Conservation (phyloP, 148 eudicot species). For the Camellia lanceoleosa region DNA sequence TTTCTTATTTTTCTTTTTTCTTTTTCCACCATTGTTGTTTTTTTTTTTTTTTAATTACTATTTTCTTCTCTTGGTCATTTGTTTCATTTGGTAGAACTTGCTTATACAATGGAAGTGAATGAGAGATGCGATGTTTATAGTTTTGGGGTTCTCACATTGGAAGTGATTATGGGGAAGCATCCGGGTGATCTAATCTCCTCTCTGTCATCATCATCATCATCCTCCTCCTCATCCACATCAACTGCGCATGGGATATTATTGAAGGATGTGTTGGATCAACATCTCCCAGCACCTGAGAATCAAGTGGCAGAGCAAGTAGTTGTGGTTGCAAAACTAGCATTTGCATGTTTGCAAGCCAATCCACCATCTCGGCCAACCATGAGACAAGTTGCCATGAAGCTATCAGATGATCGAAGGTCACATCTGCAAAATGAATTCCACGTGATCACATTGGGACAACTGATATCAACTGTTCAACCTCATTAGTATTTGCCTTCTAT, state of each 20-base stretch:
- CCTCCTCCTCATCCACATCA: not conserved
- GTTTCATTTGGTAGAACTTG: slow-evolving; percentile 18
- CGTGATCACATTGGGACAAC: not conserved
- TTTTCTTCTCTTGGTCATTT: no score
- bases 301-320: not conserved
- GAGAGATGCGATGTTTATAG: slow-evolving; percentile 25
- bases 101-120: slow-evolving; percentile 21
- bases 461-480: not conserved
- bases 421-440: not conserved
- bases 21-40: no score
- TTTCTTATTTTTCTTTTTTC: no score
- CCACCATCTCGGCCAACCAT: not conserved
- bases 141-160: slow-evolving; percentile 25
- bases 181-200: slow-evolving; percentile 18
- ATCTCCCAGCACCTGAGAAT: not conserved
- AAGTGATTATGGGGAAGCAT: slow-evolving; percentile 29
- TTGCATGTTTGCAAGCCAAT: not conserved
- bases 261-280: slow-evolving; percentile 7
- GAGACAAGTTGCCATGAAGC: not conserved
- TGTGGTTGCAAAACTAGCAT: not conserved
- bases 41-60: no score
- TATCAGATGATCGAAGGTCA: slow-evolving; percentile 1
- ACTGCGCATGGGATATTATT: not conserved
- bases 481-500: not conserved
- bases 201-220: not conserved